Base-by-base conservation (phyloP, 2,329 filamentous ascomycete species). In the Colletotrichum sublineola region DNA sequence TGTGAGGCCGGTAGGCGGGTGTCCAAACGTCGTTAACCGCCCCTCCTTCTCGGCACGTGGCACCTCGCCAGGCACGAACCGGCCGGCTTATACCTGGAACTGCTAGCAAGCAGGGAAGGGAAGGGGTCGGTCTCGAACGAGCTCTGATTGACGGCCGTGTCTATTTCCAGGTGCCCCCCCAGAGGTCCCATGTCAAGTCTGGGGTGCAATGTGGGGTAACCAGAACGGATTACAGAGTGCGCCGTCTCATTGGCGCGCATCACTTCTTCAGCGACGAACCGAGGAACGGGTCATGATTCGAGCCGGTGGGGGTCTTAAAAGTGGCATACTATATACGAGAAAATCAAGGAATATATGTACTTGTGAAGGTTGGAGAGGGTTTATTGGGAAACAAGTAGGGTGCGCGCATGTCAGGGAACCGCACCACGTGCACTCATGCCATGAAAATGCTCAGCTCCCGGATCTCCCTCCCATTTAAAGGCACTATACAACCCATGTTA, bases 221-320 rank as follows among this genome's bases (percentile, higher is more conserved):
- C n/a, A 36, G 36, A 33, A 24, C 67, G 53, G 52, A 14, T 24
- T 63, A 33, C 38, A 31, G 12, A 29, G 46, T 20, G 36, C 40
- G 12, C 14, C 20, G 24, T 18, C 40, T 67, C 38, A 72, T 72
- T 72, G 66, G 65, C 38, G 66, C 69, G 66, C 60, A 72, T 72
- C 58, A 53, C 48, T 71, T 9, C 31, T 31, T 20, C 14, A 36
- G 31, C 12, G n/a, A n/a, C 55, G 56, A 33, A 36, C 56, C 56
- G 68, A 67, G 48, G 56, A 3, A 24, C 12, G 36, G 46, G 20
- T 2, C 7, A 9, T 50, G 6, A 8, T 50, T 18, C 42, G 12
- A 24, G 38, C 15, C 12, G 20, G 31, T 15, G 8, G 31, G 42
- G 31, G 20, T 29, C 46, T 12, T 24, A 24, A 48, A 62, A 62